Conservation (phyloP, 371 early-diverging fungal genomes). For the Blyttiomyces sp. region DNA sequence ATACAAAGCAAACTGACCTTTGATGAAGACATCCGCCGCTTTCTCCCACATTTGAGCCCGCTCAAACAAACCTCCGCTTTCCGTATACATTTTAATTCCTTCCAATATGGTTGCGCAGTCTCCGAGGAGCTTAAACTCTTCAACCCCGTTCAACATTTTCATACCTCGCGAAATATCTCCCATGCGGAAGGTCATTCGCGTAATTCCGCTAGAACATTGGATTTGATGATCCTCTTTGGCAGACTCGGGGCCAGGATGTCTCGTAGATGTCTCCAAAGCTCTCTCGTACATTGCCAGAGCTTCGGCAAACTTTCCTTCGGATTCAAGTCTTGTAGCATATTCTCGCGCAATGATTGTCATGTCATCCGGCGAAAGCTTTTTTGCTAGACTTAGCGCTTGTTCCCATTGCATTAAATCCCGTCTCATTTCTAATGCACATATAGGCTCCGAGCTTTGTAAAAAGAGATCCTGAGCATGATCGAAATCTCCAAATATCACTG, state of each 20-base stretch:
- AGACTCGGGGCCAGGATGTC: background rate
- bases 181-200: constrained; percentile 42
- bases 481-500: constrained; percentile 38
- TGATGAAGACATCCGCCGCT: constrained; percentile 47
- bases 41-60: constrained; percentile 39
- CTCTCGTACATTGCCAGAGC: constrained; percentile 44
- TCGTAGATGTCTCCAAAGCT: constrained; percentile 33
- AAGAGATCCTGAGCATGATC: constrained; percentile 47
- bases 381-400: constrained; percentile 45
- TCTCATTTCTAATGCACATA: constrained; percentile 40
- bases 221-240: constrained; percentile 32
- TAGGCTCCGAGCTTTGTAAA: constrained; percentile 32
- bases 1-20: constrained; percentile 24
- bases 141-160: constrained; percentile 34
- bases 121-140: constrained; percentile 33
- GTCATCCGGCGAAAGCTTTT: constrained; percentile 34
- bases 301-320: constrained; percentile 34
- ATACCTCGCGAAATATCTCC: constrained; percentile 51
- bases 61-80: constrained; percentile 43
- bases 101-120: constrained; percentile 48
- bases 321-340: constrained; percentile 47
- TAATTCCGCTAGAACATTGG: constrained; percentile 38
- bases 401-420: constrained; percentile 50
- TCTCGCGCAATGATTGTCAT: constrained; percentile 37
- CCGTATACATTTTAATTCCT: constrained; percentile 39